Percentiles rank a stretch among this genome's conserved stretches.
Conservation (phyloP, 2,329 filamentous ascomycete genomes). For the Aspergillus latus region DNA sequence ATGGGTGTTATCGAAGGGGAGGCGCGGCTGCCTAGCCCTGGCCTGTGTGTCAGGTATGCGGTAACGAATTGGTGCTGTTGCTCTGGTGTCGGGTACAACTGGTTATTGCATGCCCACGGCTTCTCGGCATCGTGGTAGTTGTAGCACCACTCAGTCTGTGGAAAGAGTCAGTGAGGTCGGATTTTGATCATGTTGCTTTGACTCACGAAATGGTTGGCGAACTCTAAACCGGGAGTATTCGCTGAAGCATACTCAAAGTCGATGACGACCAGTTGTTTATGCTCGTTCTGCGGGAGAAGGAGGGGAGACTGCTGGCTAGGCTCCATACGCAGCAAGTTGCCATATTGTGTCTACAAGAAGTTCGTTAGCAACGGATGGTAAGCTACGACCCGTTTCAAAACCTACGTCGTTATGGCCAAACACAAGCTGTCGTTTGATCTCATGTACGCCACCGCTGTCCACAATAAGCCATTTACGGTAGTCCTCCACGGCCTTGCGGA, state of each 20-base stretch:
- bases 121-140: slow-evolving; percentile 79
- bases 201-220: slow-evolving; percentile 90
- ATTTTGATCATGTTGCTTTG: not conserved
- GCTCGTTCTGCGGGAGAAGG: slow-evolving; percentile 83
- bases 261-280: slow-evolving; percentile 95
- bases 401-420: slow-evolving; percentile 98
- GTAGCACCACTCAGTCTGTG: slow-evolving; percentile 86
- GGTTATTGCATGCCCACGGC: slow-evolving; percentile 67
- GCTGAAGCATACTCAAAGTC: slow-evolving; percentile 97
- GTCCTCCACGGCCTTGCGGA: slow-evolving; percentile 70
- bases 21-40: slow-evolving; percentile 45
- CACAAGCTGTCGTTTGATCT: slow-evolving; percentile 72
- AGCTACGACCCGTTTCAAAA: slow-evolving; percentile 15
- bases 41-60: slow-evolving; percentile 80
- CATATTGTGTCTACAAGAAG: slow-evolving; percentile 79
- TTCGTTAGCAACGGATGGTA: slow-evolving; percentile 18
- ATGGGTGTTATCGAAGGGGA: slow-evolving; percentile 31
- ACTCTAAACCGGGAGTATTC: slow-evolving; percentile 82
- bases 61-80: slow-evolving; percentile 83
- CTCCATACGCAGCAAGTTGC: slow-evolving; percentile 84
- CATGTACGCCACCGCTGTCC: slow-evolving; percentile 66
- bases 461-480: slow-evolving; percentile 74
- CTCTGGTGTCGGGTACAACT: slow-evolving; percentile 71
- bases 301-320: slow-evolving; percentile 74
- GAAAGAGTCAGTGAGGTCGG: slow-evolving; percentile 19